Conservation (phyloP, 2,329 filamentous ascomycete species). For the Colletotrichum simmondsii region DNA sequence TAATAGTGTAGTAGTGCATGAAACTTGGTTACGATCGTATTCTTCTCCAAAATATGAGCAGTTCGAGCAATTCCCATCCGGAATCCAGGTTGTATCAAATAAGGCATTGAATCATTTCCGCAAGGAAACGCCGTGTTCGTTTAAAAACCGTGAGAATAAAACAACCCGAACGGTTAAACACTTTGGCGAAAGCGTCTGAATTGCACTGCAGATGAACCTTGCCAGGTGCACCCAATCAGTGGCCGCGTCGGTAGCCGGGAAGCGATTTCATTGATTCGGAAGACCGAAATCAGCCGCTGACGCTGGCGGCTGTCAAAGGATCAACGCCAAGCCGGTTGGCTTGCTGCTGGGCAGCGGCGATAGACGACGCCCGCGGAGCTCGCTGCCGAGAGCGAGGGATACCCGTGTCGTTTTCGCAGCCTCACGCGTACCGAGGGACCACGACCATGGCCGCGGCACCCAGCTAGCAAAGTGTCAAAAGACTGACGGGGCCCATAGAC, state of each 20-base stretch:
- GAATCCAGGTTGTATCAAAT: no score
- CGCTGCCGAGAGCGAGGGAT: not conserved
- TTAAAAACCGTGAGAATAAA: not conserved
- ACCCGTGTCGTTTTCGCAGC: not conserved
- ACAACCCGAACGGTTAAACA: not conserved
- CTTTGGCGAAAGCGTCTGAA: not conserved
- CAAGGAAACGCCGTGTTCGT: no score
- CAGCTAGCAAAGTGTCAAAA: not conserved
- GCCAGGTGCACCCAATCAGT: not conserved
- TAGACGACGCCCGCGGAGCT: not conserved
- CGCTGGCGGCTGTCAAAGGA: not conserved
- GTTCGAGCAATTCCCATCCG: no score
- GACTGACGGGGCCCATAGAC: not conserved
- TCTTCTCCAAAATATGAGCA: no score
- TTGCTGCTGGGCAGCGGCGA: not conserved
- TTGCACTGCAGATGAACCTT: not conserved
- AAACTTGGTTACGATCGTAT: no score
- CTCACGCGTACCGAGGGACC: not conserved
- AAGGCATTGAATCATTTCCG: no score
- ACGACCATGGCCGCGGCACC: not conserved
- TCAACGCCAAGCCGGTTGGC: not conserved
- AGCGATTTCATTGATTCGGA: not conserved
- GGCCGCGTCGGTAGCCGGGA: not conserved
- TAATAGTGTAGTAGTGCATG: no score
- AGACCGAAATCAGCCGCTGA: not conserved